Base-by-base conservation (phyloP, 2,329 filamentous ascomycete species). In the Nemania sp. region DNA sequence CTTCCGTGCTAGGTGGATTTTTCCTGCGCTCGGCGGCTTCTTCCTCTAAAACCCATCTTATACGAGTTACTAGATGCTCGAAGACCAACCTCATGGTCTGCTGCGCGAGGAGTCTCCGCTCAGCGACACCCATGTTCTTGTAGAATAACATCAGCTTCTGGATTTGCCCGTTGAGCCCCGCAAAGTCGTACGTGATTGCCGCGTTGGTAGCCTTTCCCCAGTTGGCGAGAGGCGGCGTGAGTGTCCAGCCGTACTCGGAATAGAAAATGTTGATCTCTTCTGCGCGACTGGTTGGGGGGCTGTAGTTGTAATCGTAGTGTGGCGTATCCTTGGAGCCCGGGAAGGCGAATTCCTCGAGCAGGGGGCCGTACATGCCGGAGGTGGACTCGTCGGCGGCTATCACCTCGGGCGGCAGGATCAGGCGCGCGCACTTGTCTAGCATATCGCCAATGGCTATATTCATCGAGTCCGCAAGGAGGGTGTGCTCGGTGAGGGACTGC, bases 381-480 rank as follows among this genome's bases (percentile, higher is more conserved):
- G 32, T n/a, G 49, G 83, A 84, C 43, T 84, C 83, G 0, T 78
- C 77, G 20, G 84, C 80, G 24, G 95, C 79, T 2, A 90, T 71
- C 0, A 63, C 29, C 35, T 66, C 64, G 0, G 80, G 27, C 0
- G 94, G 95, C 0, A 98, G 80, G 65, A 98, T 88, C 18, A 86
- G 84, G 54, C 96, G 89, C 7, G 93, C 94, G 65, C 89, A 87
- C 80, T 98, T 97, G 83, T 99, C 96, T 38, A 99, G 83, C 74
- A 92, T 89, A 80, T 97, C 93, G 56, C 96, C 96, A 66, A 98
- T 83, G n/a, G 96, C 94, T 70, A 94, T 90, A 80, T 97, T 93
- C n/a, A 80, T 81, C 0, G 92, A 92, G 18, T 87, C 84, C 20
- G 91, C 93, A 27, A 98, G 81, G 66, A 97, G 88, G 54, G 83